Percentiles rank a stretch among this genome's conserved stretches.
phyloP scores from a whole-genome alignment of 2,329 filamentous ascomycete genomes.

The Arthrobotrys pseudoclavata region DNA sequence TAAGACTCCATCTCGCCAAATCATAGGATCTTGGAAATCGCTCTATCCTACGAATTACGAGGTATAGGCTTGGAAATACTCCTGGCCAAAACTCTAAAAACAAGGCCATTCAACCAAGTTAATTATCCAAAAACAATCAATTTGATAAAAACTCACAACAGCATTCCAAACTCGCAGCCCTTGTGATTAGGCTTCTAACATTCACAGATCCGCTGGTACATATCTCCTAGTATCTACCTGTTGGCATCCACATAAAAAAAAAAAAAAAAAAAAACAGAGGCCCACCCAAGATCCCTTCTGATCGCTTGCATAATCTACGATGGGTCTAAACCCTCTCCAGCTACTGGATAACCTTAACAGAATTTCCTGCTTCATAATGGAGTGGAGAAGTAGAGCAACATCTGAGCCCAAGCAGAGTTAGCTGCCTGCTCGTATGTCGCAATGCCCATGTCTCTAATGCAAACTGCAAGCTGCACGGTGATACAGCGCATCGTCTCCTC shows the following conservation, averaged over 20 bases:
- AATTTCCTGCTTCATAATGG: slow-evolving; percentile 40
- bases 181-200: slow-evolving; percentile 30
- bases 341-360: slow-evolving; percentile 36
- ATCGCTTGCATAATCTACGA: slow-evolving; percentile 54
- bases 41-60: slow-evolving; percentile 9
- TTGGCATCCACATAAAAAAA: background rate
- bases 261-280: slow-evolving; percentile 20
- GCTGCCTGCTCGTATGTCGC: slow-evolving; percentile 56
- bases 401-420: slow-evolving; percentile 24
- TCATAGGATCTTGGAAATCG: slow-evolving; percentile 16
- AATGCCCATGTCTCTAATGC: slow-evolving; percentile 58
- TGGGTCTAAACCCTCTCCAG: slow-evolving; percentile 56
- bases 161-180: slow-evolving; percentile 32
- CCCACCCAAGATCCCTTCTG: slow-evolving; percentile 47
- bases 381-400: slow-evolving; percentile 31
- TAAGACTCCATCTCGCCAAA: slow-evolving; percentile 11
- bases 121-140: slow-evolving; percentile 12
- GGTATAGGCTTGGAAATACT: slow-evolving; percentile 6
- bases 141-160: slow-evolving; percentile 8
- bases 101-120: background rate
- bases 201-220: slow-evolving; percentile 6
- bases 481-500: slow-evolving; percentile 58
- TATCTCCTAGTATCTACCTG: slow-evolving; percentile 14
- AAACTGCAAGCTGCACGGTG: slow-evolving; percentile 57
- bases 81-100: slow-evolving; percentile 24